Conservation (phyloP, 305 asterid species). For the Fraxinus floribunda region DNA sequence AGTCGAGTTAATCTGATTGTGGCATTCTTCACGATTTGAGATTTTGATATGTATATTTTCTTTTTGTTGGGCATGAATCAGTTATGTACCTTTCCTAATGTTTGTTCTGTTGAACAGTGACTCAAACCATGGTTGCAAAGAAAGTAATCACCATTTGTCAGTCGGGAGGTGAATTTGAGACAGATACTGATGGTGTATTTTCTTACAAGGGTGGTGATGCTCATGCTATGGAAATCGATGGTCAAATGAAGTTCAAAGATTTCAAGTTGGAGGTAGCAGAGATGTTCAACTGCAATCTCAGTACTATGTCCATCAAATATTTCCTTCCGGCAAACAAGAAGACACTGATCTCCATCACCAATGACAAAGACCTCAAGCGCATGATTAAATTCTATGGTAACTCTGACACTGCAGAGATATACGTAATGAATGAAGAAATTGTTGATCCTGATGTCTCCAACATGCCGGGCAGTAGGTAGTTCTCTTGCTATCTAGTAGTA, state of each 20-base stretch:
- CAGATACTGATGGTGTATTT: conserved; percentile 64
- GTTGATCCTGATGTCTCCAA: conserved; percentile 71
- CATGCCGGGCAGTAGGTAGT: conserved; percentile 95
- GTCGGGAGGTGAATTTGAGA: conserved; percentile 90
- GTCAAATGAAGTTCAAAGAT: conserved; percentile 64
- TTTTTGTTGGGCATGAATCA: not conserved
- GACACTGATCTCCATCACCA: conserved; percentile 86
- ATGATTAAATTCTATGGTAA: conserved; percentile 78
- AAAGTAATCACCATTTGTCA: conserved; percentile 86
- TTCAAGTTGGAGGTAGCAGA: conserved; percentile 82
- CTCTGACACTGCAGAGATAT: conserved; percentile 68
- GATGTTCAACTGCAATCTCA: conserved; percentile 69
- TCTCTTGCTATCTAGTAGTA: conserved; percentile 33
- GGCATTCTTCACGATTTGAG: conserved; percentile 7
- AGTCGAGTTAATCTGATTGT: not conserved
- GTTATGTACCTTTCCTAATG: conserved; percentile 20
- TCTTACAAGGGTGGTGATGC: conserved; percentile 97
- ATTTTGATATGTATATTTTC: not conserved
- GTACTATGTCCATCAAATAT: conserved; percentile 65
- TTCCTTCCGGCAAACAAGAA: conserved; percentile 92
- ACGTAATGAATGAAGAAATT: conserved; percentile 67
- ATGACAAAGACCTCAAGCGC: conserved; percentile 84
- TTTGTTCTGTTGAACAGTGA: conserved; percentile 24
- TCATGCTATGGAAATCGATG: conserved; percentile 97
- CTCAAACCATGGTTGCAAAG: conserved; percentile 63